Evolutionary conservation across 2,329 filamentous ascomycete genomes (phyloP).

Genomic region (Sclerotinia trifoliorum): DNA sequence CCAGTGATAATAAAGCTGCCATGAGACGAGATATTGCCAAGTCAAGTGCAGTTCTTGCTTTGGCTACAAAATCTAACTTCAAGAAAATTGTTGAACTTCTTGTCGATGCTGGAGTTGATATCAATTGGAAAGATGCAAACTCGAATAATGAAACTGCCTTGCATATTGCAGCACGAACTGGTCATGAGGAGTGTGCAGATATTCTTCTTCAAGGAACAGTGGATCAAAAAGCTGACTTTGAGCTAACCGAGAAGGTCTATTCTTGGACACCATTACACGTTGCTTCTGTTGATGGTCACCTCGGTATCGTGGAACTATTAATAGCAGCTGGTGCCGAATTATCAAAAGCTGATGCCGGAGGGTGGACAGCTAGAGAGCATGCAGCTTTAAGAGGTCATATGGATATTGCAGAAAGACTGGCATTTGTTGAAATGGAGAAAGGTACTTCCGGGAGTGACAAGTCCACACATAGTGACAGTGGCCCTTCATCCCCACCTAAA

Average conservation of each 20-base stretch:
- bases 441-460: constrained; percentile 39
- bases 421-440: constrained; percentile 41
- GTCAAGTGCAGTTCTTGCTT: constrained; percentile 80
- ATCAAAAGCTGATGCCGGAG: constrained; percentile 75
- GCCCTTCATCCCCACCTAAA: constrained; percentile 47
- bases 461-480: constrained; percentile 27
- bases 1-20: constrained; percentile 58
- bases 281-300: constrained; percentile 83
- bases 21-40: constrained; percentile 71
- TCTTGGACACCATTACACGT: constrained; percentile 96
- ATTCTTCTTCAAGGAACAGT: constrained; percentile 70
- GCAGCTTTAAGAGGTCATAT: constrained; percentile 88
- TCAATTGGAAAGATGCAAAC: constrained; percentile 83
- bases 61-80: constrained; percentile 88
- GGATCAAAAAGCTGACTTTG: constrained; percentile 70
- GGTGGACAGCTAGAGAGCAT: constrained; percentile 93
- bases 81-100: constrained; percentile 80
- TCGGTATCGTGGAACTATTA: constrained; percentile 72
- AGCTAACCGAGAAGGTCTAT: constrained; percentile 79
- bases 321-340: constrained; percentile 76
- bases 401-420: constrained; percentile 70
- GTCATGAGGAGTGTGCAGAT: constrained; percentile 75
- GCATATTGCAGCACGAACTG: constrained; percentile 87
- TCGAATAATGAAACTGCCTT: constrained; percentile 81
- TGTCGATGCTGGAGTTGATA: constrained; percentile 84